phyloP scores from a whole-genome alignment of 345 rosid species.

The Eucalyptus melliodora region DNA sequence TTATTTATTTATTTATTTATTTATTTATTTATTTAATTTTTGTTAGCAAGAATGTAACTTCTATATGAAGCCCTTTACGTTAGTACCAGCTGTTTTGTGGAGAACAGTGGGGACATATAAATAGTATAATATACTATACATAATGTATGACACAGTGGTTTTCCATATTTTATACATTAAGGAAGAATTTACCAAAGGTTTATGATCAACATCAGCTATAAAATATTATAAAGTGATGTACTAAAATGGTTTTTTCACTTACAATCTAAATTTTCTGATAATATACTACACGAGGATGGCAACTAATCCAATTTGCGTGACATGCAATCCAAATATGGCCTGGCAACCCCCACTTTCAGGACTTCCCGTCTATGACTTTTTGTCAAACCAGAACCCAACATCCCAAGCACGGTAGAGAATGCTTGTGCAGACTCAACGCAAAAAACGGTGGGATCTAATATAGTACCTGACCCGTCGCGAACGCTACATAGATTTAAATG shows the following conservation, averaged over 20 bases:
- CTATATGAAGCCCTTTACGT: not conserved
- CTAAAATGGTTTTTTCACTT: not conserved
- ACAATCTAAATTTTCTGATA: not conserved
- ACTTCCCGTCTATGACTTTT: not conserved
- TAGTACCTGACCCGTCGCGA: not conserved
- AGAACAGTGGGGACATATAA: not conserved
- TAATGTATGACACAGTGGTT: constrained; percentile 19
- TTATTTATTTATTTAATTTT: too few species aligned
- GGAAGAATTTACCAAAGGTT: not conserved
- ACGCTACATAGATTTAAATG: not conserved
- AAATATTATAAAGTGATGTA: not conserved
- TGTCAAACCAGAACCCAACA: not conserved
- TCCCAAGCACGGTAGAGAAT: not conserved
- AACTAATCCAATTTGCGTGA: not conserved
- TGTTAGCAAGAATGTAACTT: not conserved
- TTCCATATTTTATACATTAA: not conserved
- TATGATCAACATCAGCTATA: not conserved
- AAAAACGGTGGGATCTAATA: not conserved
- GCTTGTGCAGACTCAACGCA: not conserved
- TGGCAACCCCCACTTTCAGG: not conserved
- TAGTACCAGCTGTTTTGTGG: not conserved
- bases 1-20: too few species aligned
- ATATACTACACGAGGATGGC: not conserved
- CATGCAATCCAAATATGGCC: not conserved
- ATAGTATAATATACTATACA: constrained; percentile 60